phyloP scores from a whole-genome alignment of 2,329 filamentous ascomycete genomes.

The Scedosporium aurantiacum region DNA sequence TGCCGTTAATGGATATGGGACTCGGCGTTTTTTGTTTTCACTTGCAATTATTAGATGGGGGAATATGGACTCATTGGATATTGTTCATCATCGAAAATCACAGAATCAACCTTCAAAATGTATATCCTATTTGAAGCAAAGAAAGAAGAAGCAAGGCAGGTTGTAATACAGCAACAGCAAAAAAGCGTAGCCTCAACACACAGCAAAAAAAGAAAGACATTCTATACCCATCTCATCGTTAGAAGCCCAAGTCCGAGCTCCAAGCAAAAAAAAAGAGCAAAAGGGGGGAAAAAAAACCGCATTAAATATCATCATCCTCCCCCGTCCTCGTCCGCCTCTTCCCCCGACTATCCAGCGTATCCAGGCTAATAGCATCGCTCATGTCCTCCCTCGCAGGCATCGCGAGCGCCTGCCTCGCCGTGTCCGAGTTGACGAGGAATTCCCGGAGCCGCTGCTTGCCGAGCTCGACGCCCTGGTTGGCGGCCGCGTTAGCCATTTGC shows the following conservation, averaged over 20 bases:
- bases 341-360: slow-evolving; percentile 49
- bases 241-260: not conserved
- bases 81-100: no score
- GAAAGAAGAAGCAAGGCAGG: not conserved
- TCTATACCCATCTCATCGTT: not conserved
- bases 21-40: no score
- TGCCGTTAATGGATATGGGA: no score
- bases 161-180: slow-evolving; percentile 5
- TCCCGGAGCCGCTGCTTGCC: slow-evolving; percentile 85
- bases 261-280: not conserved
- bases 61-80: no score
- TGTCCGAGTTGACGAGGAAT: slow-evolving; percentile 80
- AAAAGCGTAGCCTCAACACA: slow-evolving; percentile 7
- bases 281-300: slow-evolving; percentile 2
- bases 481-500: slow-evolving; percentile 87
- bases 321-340: slow-evolving; percentile 31
- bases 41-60: no score
- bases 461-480: slow-evolving; percentile 75
- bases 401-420: slow-evolving; percentile 69
- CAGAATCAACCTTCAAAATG: no score
- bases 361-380: slow-evolving; percentile 42
- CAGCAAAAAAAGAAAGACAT: no score
- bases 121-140: not conserved
- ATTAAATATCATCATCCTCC: slow-evolving; percentile 46
- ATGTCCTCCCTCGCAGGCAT: slow-evolving; percentile 46